A percentile compares a stretch with the other conserved stretches of the same genome.
Conservation (phyloP, 495 filamentous ascomycete species). For the Tirmania nivea region DNA sequence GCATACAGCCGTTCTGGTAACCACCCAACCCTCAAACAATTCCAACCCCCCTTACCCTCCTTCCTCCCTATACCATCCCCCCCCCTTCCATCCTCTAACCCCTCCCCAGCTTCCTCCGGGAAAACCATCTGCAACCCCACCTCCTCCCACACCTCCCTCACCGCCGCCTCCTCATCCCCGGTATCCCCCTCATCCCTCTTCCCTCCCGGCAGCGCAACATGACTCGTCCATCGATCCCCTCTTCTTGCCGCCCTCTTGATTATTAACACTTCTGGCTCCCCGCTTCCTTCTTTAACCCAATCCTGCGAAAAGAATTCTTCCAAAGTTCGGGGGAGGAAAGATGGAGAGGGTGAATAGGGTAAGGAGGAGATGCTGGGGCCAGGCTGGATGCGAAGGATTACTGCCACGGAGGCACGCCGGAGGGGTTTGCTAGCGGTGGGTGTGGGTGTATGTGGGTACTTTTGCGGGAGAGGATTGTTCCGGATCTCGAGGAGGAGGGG, state of each 20-base stretch:
- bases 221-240: constrained; percentile 56
- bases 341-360: not conserved
- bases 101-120: constrained; percentile 33
- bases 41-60: no score
- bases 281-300: constrained; percentile 44
- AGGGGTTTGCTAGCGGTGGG: no score
- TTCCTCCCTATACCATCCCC: no score
- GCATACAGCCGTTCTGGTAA: no score
- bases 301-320: constrained; percentile 39
- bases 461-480: no score
- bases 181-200: constrained; percentile 47
- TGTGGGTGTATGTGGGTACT: no score
- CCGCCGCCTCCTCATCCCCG: constrained; percentile 40
- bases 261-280: constrained; percentile 48
- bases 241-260: constrained; percentile 52
- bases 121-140: constrained; percentile 43
- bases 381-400: no score
- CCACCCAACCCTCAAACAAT: no score
- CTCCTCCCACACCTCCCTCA: constrained; percentile 51
- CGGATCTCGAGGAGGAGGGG: no score
- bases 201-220: constrained; percentile 56
- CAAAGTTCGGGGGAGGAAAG: not conserved
- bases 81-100: no score
- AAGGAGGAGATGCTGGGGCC: no score
- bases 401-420: no score